Percentiles rank a stretch among this genome's conserved stretches.
Evolutionary conservation across 768 basidiomycete genomes (phyloP).

Genomic region (Inosperma sp.): DNA sequence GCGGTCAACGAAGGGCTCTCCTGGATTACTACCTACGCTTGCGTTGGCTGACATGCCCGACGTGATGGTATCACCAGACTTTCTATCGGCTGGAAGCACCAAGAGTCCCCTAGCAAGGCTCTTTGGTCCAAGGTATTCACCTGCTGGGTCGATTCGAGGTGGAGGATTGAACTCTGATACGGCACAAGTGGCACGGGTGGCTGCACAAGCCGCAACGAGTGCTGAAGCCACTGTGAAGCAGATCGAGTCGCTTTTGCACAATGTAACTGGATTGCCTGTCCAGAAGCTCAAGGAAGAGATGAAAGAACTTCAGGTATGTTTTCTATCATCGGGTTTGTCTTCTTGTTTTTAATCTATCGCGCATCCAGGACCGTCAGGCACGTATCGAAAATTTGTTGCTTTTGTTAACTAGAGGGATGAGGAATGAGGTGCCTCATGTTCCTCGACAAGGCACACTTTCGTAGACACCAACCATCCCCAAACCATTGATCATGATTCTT

Average conservation of each 20-base stretch:
- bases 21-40: slow-evolving; percentile 8
- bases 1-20: slow-evolving; percentile 14
- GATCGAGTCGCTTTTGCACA: slow-evolving; percentile 60
- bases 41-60: slow-evolving; percentile 6
- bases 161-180: slow-evolving; percentile 12
- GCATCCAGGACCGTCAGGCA: slow-evolving; percentile 60
- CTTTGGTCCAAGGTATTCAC: slow-evolving; percentile 27
- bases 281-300: slow-evolving; percentile 70
- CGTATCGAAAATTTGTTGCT: slow-evolving; percentile 71
- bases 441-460: slow-evolving; percentile 17
- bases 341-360: slow-evolving; percentile 2
- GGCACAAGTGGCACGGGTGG: slow-evolving; percentile 12
- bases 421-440: slow-evolving; percentile 37
- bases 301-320: slow-evolving; percentile 70
- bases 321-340: neutral
- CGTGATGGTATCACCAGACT: slow-evolving; percentile 15
- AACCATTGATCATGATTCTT: neutral
- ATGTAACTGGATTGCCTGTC: slow-evolving; percentile 59
- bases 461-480: no score
- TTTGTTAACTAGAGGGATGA: slow-evolving; percentile 63
- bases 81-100: slow-evolving; percentile 17
- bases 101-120: slow-evolving; percentile 49
- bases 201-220: slow-evolving; percentile 23
- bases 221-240: slow-evolving; percentile 46
- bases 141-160: slow-evolving; percentile 6